Evolutionary conservation across 2,329 filamentous ascomycete species (phyloP), one percentile per base, ranked within the genome.

Genomic region (Botryosphaeria dothidea): DNA sequence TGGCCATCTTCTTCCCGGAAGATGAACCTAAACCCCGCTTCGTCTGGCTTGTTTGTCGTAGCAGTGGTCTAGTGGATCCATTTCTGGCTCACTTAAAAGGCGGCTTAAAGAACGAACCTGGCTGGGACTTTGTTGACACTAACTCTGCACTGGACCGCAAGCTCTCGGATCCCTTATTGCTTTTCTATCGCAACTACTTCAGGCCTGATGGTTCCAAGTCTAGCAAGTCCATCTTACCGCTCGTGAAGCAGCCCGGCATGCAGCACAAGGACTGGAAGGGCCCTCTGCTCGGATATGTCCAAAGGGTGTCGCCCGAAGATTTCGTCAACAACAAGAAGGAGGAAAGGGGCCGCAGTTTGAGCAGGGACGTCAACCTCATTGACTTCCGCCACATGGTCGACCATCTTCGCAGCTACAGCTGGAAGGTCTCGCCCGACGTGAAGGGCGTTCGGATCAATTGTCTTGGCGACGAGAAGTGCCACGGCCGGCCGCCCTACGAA

Each of bases 191-290:
- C 17, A 56, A 65, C 17, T 51, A 31, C 0, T 68, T 62, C 51
- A 25, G 65, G 6, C 19, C 19, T 13, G 66, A 68, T 46, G 65
- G 62, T n/a, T 69, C 66, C 15, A 25, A 29, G 19, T 29, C 29
- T 11, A 69, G 66, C 54, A 57, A 49, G 15, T 62, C 61, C 62
- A 64, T 69, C 46, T 15, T n/a, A 17, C 19, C 49, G 8, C 29
- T 54, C 3, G 25, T 34, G 17, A 27, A 51, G 8, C 31, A 21
- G 11, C 23, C 17, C 31, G 34, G 25, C 25, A 34, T 34, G 21
- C 4, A 11, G 3, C 1, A 9, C 4, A 15, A n/a, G 34, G 49
- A 5, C 2, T 34, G 21, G 17, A 49, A 41, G 38, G 38, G 38
- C 38, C 38, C 38, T 11, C 9, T 41, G 15, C 8, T 41, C 31